Evolutionary conservation across 2,329 filamentous ascomycete species (phyloP).

Genomic region (Dactylellina leptospora): DNA sequence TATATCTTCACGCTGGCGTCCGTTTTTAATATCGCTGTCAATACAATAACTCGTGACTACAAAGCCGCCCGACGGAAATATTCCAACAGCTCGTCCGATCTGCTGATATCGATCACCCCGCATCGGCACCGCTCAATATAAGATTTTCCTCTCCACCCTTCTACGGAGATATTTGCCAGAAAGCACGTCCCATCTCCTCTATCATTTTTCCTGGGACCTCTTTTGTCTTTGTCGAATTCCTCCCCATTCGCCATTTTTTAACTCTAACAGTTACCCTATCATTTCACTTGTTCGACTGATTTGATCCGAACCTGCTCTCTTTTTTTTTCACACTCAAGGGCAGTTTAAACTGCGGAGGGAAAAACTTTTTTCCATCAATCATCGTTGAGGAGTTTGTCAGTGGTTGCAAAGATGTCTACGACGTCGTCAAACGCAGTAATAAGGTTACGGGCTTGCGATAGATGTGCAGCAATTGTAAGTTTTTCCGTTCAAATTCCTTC

Average conservation of each 20-base stretch:
- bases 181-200: constrained; percentile 36
- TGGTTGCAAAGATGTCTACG: constrained; percentile 29
- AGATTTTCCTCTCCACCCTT: constrained; percentile 47
- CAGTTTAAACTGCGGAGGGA: constrained; percentile 46
- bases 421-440: constrained; percentile 43
- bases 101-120: constrained; percentile 40
- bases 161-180: constrained; percentile 48
- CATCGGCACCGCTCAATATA: constrained; percentile 40
- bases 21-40: constrained; percentile 18
- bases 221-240: constrained; percentile 30
- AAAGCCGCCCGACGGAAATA: constrained; percentile 52
- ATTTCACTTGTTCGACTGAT: constrained; percentile 43
- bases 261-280: constrained; percentile 24
- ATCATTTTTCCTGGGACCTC: constrained; percentile 20
- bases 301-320: constrained; percentile 47
- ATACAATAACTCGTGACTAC: constrained; percentile 42
- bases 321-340: constrained; percentile 22
- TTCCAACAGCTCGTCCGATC: constrained; percentile 39
- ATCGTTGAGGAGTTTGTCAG: constrained; percentile 12
- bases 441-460: constrained; percentile 54
- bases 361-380: constrained; percentile 47
- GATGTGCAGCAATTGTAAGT: constrained; percentile 53
- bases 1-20: constrained; percentile 52
- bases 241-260: constrained; percentile 46
- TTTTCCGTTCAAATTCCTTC: constrained; percentile 8